Evolutionary conservation across 352 stramenopile species (phyloP).

Genomic region (Phytopythium litorale): DNA sequence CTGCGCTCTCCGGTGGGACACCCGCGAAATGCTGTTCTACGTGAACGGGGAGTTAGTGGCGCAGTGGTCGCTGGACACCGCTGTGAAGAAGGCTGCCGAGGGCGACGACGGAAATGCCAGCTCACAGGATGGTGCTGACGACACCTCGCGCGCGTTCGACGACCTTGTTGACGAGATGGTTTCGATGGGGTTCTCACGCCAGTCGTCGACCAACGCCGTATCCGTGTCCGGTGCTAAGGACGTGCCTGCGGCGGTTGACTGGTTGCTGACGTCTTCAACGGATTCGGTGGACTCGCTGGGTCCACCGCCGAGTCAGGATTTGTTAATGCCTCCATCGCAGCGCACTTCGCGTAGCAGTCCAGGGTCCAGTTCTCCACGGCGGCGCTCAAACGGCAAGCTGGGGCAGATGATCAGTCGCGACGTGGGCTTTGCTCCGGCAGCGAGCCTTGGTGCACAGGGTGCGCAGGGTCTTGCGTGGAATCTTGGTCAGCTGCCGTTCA

Average conservation of each 20-base stretch:
- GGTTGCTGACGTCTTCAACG: conserved; percentile 24
- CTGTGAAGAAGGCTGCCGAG: not conserved
- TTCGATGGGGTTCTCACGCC: conserved; percentile 40
- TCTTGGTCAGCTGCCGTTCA: conserved; percentile 59
- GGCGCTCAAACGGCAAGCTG: not conserved
- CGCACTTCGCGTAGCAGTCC: not conserved
- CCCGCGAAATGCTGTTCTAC: conserved; percentile 43
- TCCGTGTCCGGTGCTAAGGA: conserved; percentile 20
- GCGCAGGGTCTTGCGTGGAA: conserved; percentile 71
- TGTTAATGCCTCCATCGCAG: not conserved
- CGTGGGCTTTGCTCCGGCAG: conserved; percentile 19
- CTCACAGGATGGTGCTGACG: not conserved
- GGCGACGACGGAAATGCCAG: not conserved
- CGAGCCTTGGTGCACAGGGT: conserved; percentile 46
- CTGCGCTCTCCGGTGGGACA: conserved; percentile 30
- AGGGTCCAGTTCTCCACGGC: not conserved
- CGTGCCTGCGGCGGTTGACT: conserved; percentile 29
- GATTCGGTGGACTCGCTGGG: conserved; percentile 2
- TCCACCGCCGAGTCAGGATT: conserved; percentile 1
- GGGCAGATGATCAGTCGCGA: not conserved
- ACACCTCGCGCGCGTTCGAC: conserved; percentile 28
- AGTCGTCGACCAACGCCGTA: conserved; percentile 32
- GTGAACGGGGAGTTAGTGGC: conserved; percentile 51
- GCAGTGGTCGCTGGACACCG: not conserved
- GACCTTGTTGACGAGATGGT: conserved; percentile 45